Evolutionary conservation across 805 yeast genomes (phyloP).

Genomic region (Lachancea sp.): DNA sequence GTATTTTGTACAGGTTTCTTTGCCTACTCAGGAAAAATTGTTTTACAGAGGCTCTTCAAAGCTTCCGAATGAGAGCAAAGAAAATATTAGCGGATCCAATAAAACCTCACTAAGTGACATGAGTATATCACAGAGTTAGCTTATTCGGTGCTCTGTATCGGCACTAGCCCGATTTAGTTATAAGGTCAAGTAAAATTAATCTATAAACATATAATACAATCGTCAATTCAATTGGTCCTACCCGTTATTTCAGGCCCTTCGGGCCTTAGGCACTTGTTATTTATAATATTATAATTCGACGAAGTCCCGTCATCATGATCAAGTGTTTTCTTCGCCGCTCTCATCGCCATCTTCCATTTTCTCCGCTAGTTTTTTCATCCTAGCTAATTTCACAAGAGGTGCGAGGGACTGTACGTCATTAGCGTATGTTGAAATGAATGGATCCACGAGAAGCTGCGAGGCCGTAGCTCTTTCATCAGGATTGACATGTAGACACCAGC

Average conservation of each 20-base stretch:
- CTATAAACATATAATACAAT: constrained; percentile 8
- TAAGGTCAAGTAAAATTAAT: not conserved
- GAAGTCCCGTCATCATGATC: too few relatives aligned
- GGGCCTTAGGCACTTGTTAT: too few relatives aligned
- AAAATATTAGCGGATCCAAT: not conserved
- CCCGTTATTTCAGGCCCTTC: too few relatives aligned
- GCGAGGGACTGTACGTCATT: constrained; percentile 58
- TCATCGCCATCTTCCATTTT: constrained; percentile 31
- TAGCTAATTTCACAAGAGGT: constrained; percentile 68
- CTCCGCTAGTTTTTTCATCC: constrained; percentile 52
- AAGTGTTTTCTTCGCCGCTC: constrained; percentile 11
- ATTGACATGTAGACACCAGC: constrained; percentile 75
- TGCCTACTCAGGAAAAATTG: too few relatives aligned
- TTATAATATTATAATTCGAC: too few relatives aligned
- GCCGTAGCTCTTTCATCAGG: constrained; percentile 79
- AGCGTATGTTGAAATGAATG: constrained; percentile 51
- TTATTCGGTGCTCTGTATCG: too few relatives aligned
- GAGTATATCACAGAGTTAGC: constrained; percentile 18
- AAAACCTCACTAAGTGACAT: constrained; percentile 16
- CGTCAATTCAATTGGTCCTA: too few relatives aligned
- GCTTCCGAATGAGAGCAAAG: not conserved
- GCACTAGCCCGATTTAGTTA: not conserved
- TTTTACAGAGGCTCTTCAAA: too few relatives aligned
- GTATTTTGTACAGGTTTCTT: constrained; percentile 66
- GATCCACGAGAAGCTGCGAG: constrained; percentile 58